Evolutionary conservation across 2,329 filamentous ascomycete species (phyloP), one percentile per base, ranked within the genome.

Genomic region (Nemania bipapillata): DNA sequence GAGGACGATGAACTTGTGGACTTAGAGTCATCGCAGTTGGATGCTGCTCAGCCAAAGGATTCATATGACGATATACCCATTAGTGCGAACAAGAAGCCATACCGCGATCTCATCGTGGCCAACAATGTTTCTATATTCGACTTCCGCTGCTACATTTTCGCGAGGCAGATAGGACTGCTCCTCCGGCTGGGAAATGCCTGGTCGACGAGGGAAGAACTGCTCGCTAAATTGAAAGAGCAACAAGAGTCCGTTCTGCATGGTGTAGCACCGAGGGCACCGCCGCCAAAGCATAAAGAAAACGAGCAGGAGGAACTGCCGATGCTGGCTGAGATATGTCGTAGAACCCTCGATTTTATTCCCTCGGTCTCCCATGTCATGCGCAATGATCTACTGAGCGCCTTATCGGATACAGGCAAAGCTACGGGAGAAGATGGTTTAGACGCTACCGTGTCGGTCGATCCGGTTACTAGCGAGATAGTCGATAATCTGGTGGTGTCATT

Each of bases 101-200:
- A 98, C 77, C 89, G 95, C 59, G 93, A 96, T 65, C 89, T 97
- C 75, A 99, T 99, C 56, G 84, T 99, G 45, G 91, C 92, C 15
- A 99, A 96, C 81, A 92, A 97, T 72, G 96, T 99, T 40, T 99
- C 96, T 0, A 86, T 97, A 2, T 97, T 98, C 77, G 96, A 99
- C 79, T 98, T 99, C 78, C 87, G 93, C 57, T 93, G 92, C 74
- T 99, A 99, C 78, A 90, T 99, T 12, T 99, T 98, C 79, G 90
- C 93, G 2, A 88, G 96, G 26, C 95, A 99, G 75, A 89, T 97
- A 70, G 88, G 91, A 2, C 82, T 99, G 0, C 85, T 98, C 1
- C 84, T 97, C 12, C 88, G 94, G 4, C 86, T 97, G 0, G 94
- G 92, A n/a, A 96, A 95, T 76, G 88, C 88, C 0, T 87, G 82